Base-by-base conservation (phyloP, 2,329 filamentous ascomycete genomes). In the Zymoseptoria pseudotritici region DNA sequence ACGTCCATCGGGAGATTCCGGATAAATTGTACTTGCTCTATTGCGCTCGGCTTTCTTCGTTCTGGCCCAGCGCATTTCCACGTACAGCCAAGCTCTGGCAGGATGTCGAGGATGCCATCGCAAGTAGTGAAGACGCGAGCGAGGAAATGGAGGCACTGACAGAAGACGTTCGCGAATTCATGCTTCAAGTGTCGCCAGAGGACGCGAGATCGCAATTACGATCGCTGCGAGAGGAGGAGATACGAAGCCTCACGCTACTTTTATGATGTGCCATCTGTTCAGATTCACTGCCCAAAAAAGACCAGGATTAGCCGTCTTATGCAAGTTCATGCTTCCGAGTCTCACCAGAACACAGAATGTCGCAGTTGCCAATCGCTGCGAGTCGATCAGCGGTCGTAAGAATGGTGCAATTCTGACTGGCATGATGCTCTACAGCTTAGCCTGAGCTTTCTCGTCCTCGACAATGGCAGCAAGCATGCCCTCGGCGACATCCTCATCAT, bases 401-500 rank as follows among this genome's bases (percentile, higher is more conserved):
- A 46, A n/a, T n/a, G 13, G 36, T 46, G 13, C 36, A 6, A 2
- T n/a, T 46, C 13, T 46, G 36, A 7, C 13, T n/a, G 5, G 13
- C 4, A 52, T 52, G 2, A 4, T 52, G 51, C 10, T 53, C 29
- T 57, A 70, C 42, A 70, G 57, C 63, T 68, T 70, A 56, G 67
- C 61, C 55, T 65, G 51, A 17, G 50, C 59, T 55, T 67, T 70
- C 31, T 69, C 67, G 50, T 71, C 70, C 50, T 79, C 78, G 11
- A 84, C 67, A 57, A 83, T 73, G 31, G 77, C 79, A 59, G 80
- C 74, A 57, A 85, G 69, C 66, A 79, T 79, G 1, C 83, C 83
- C 63, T 84, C 83, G 0, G 75, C 78, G 2, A 86, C 80, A 63
- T 84, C 83, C 55, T 81, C 78, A 5, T 76, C 80, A 53, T 84